Evolutionary conservation across 495 filamentous ascomycete species (phyloP).

Genomic region (Tuber microsphaerosporum): DNA sequence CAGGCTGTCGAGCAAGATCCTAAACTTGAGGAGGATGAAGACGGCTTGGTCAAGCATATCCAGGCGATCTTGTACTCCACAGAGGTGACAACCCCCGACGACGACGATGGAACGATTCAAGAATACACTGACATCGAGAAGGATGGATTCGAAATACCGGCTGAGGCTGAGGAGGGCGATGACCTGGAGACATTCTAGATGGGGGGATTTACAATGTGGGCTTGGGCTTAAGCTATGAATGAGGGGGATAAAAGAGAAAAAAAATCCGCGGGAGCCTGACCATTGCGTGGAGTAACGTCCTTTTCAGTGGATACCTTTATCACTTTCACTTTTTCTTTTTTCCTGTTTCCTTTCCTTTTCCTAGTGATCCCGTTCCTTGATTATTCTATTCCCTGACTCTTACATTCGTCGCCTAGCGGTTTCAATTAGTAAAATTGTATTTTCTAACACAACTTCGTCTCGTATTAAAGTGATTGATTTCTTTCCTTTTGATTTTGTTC

Average conservation of each 20-base stretch:
- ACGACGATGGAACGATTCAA: constrained; percentile 16
- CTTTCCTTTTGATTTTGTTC: constrained; percentile 28
- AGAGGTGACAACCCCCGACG: constrained; percentile 52
- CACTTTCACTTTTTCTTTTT: constrained; percentile 9
- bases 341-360: constrained; percentile 10
- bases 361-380: constrained; percentile 2
- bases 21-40: constrained; percentile 84
- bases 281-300: constrained; percentile 21
- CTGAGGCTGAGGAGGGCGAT: constrained; percentile 54
- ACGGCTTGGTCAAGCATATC: constrained; percentile 84
- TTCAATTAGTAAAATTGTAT: constrained; percentile 30
- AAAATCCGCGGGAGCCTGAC: constrained; percentile 4
- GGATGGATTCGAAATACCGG: constrained; percentile 80
- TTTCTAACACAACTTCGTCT: constrained; percentile 21
- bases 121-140: constrained; percentile 33
- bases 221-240: background rate
- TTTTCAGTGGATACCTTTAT: constrained; percentile 18
- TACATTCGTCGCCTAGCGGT: background rate
- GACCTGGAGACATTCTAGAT: constrained; percentile 72
- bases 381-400: constrained; percentile 10
- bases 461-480: constrained; percentile 20
- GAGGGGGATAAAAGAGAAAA: background rate
- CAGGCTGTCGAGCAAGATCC: constrained; percentile 83
- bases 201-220: constrained; percentile 7
- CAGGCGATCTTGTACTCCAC: constrained; percentile 96